These are phyloP conservation scores for Suhomyces yuchorum DNA, from an alignment of 1,139 yeast species.

Conservation along the genomic window DNA sequence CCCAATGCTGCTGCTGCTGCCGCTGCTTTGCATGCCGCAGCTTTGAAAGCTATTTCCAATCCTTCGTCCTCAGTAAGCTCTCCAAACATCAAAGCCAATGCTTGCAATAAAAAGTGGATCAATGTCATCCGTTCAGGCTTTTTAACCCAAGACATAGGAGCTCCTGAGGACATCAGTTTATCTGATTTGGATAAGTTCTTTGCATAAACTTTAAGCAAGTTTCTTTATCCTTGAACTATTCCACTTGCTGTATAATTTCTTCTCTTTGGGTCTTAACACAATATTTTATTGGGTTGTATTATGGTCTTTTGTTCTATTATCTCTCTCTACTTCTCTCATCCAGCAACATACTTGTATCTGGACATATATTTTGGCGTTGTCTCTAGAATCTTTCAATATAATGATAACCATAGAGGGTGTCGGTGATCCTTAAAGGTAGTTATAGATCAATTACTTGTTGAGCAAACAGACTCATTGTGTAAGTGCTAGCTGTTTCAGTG, in stretches of 20 bases:
- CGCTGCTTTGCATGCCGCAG: slow-evolving; percentile 75
- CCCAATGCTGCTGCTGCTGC: slow-evolving; percentile 72
- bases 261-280: slow-evolving; percentile 12
- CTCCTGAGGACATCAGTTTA: slow-evolving; percentile 74
- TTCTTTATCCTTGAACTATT: slow-evolving; percentile 1
- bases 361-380: slow-evolving; percentile 10
- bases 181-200: slow-evolving; percentile 74
- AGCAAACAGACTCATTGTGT: too few relatives aligned
- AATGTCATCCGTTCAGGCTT: slow-evolving; percentile 74
- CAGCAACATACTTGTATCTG: neutral
- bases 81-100: slow-evolving; percentile 15
- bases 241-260: slow-evolving; percentile 9
- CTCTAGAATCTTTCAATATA: slow-evolving; percentile 4
- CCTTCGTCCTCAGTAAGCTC: slow-evolving; percentile 32
- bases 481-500: too few relatives aligned
- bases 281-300: slow-evolving; percentile 11
- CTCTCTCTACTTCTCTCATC: slow-evolving; percentile 10
- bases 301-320: slow-evolving; percentile 10
- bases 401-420: slow-evolving; percentile 1
- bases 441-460: neutral
- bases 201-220: slow-evolving; percentile 7
- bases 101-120: slow-evolving; percentile 60
- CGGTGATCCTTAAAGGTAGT: slow-evolving; percentile 1
- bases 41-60: slow-evolving; percentile 52
- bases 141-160: slow-evolving; percentile 69